Conservation (phyloP, 225 moss, liverwort and hornwort genomes). For the Antitrichia curtipendula region DNA sequence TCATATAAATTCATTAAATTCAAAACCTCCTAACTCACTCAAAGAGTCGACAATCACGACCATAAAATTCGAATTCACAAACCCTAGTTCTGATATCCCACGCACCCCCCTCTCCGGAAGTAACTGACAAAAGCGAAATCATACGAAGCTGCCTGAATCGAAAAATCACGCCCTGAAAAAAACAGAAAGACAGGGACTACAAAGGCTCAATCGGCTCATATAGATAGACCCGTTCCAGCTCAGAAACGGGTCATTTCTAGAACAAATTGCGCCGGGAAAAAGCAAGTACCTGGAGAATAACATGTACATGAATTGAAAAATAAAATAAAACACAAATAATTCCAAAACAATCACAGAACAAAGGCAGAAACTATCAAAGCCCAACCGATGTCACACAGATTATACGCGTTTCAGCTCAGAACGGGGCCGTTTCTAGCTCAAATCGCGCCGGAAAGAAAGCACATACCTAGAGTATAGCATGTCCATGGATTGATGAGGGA, state of each 20-base stretch:
- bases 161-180: background rate
- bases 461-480: conserved; percentile 31
- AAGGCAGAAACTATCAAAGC: background rate
- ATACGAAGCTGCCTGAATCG: background rate
- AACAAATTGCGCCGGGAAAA: background rate
- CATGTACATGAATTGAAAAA: background rate
- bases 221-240: background rate
- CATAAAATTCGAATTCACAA: background rate
- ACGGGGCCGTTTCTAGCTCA: background rate
- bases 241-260: background rate
- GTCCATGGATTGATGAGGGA: conserved; percentile 4
- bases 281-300: conserved; percentile 3
- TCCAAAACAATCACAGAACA: background rate
- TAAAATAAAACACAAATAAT: background rate
- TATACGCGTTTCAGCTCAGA: background rate
- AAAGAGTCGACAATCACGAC: background rate
- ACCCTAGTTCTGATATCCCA: conserved; percentile 5
- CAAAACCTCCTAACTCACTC: background rate
- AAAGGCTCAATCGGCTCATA: background rate
- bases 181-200: background rate
- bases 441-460: background rate
- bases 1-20: background rate
- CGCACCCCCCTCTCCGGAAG: background rate
- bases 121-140: background rate
- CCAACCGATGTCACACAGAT: background rate